phyloP scores from a whole-genome alignment of 140 eudicot species.

The Bidens hawaiensis region DNA sequence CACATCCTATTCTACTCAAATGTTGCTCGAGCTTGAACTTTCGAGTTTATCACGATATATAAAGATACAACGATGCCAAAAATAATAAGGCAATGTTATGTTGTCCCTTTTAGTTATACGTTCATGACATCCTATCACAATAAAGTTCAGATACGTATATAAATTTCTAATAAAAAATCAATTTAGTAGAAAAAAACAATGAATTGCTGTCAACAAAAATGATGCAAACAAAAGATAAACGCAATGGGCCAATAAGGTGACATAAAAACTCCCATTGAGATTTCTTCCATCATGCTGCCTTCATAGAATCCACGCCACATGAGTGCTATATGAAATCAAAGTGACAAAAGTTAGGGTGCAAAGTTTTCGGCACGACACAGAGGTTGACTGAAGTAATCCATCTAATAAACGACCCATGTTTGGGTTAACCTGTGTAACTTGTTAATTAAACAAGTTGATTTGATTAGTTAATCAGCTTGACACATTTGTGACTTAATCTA shows the following conservation, averaged over 20 bases:
- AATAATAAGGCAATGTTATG: too few relatives aligned
- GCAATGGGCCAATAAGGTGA: background rate
- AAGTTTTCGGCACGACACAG: too few relatives aligned
- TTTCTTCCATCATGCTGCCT: constrained; percentile 51
- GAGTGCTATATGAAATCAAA: constrained; percentile 20
- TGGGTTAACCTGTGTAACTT: too few relatives aligned
- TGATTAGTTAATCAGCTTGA: too few relatives aligned
- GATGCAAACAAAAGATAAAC: background rate
- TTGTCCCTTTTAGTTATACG: too few relatives aligned
- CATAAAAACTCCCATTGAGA: background rate
- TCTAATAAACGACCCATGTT: background rate
- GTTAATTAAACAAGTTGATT: too few relatives aligned
- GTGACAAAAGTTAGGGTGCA: background rate
- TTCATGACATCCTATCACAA: too few relatives aligned
- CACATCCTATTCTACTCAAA: too few relatives aligned
- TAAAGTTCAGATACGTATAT: background rate
- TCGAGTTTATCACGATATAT: too few relatives aligned
- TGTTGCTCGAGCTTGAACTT: too few relatives aligned
- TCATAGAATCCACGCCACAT: constrained; percentile 68
- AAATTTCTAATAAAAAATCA: constrained; percentile 6
- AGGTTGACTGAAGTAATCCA: too few relatives aligned
- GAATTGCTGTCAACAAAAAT: background rate
- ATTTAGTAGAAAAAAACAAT: background rate
- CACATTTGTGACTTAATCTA: background rate
- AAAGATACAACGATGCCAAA: background rate